A percentile compares a stretch with the other conserved stretches of the same genome.
These are phyloP conservation scores for Epichloe hybrida DNA, from an alignment of 2,329 filamentous ascomycete species.

Conservation along the genomic window DNA sequence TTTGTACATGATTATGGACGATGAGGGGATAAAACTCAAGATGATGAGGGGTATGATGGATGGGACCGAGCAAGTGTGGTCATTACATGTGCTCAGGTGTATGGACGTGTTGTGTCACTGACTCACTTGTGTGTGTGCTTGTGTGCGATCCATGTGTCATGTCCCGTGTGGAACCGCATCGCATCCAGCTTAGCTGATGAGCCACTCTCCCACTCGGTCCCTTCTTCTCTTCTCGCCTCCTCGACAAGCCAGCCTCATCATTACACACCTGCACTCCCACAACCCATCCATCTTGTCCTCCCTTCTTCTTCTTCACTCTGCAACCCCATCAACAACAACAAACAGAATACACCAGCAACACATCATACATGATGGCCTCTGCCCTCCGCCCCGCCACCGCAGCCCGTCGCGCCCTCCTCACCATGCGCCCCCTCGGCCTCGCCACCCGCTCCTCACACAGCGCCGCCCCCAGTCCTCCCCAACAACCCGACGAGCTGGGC, in stretches of 20 bases:
- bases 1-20: neutral
- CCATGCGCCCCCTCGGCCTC: constrained; percentile 3
- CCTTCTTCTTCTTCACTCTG: neutral
- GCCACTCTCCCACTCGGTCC: too few relatives aligned
- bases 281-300: neutral
- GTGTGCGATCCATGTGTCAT: too few relatives aligned
- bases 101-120: too few relatives aligned
- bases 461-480: neutral
- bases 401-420: neutral
- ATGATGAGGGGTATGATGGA: neutral
- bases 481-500: constrained; percentile 43
- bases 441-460: neutral
- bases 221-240: too few relatives aligned
- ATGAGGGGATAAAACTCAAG: neutral
- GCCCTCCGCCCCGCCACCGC: constrained; percentile 10
- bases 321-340: too few relatives aligned
- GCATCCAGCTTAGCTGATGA: too few relatives aligned
- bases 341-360: neutral
- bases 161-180: too few relatives aligned
- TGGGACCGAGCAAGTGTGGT: neutral
- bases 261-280: neutral
- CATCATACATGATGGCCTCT: constrained; percentile 4
- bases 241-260: too few relatives aligned
- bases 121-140: too few relatives aligned
- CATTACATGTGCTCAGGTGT: too few relatives aligned